Percentiles rank a stretch among this genome's conserved stretches.
These are phyloP conservation scores for Rhododendron griersonianum DNA, from an alignment of 148 eudicot species.

Conservation along the genomic window DNA sequence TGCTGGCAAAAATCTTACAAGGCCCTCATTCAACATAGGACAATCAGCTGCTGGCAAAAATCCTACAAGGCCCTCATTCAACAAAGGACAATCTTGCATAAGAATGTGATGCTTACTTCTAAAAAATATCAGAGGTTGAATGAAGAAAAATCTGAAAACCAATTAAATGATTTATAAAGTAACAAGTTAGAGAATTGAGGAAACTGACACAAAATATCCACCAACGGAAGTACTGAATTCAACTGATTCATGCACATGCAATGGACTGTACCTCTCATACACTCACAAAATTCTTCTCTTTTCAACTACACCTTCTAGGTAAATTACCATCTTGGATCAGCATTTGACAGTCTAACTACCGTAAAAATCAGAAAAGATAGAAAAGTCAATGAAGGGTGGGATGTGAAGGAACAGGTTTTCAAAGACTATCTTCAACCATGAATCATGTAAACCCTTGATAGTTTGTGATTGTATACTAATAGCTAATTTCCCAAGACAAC, in stretches of 20 bases:
- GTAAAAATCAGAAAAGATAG: neutral
- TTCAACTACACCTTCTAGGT: neutral
- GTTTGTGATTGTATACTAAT: too few species aligned
- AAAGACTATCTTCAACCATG: slow-evolving; percentile 3
- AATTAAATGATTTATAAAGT: neutral
- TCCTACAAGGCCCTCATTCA: slow-evolving; percentile 55
- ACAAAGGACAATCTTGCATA: slow-evolving; percentile 45
- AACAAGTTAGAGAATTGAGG: neutral
- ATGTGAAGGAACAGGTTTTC: too few species aligned
- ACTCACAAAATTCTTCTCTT: neutral
- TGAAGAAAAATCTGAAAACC: neutral
- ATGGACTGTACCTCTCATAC: neutral
- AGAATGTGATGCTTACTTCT: slow-evolving; percentile 1
- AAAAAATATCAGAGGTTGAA: neutral
- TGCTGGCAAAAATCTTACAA: slow-evolving; percentile 58
- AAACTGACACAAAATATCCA: too few species aligned
- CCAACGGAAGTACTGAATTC: neutral
- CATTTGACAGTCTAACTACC: neutral
- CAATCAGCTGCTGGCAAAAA: slow-evolving; percentile 69
- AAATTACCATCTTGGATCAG: neutral
- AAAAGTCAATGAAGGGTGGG: too few species aligned
- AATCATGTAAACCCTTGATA: neutral
- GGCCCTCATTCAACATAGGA: slow-evolving; percentile 48
- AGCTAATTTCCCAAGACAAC: too few species aligned
- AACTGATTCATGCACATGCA: neutral